Base-by-base conservation (phyloP, 305 asterid species). In the Solanum hybrid region DNA sequence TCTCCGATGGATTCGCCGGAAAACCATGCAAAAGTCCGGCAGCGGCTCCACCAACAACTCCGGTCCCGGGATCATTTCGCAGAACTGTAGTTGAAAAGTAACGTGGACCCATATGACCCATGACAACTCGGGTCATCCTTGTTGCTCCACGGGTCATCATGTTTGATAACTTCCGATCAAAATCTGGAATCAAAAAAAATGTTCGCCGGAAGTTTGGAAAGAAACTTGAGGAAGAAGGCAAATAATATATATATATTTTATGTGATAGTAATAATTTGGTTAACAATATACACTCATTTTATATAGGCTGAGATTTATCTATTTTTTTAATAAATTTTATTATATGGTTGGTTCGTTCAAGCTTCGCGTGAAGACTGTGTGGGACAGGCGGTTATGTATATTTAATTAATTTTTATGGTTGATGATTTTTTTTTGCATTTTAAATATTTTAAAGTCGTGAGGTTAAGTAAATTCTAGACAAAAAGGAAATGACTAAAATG, bases 91-190 rank as follows among this genome's bases (percentile, higher is more conserved):
- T 92, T 0, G 98, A 95, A 29, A 96, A 92, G 92, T 90, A 93
- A 13, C 98, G 94, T 31, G 93, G 92, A 20, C 93, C 93, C 34
- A 88, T 65, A 38, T 90, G 93, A 68, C 82, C 87, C 22, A 92
- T 39, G 89, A 92, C 87, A 68, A 94, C 84, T 87, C 93, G 93
- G 86, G 93, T 91, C 68, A 90, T 87, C 90, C 89, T 90, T 22
- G 94, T 87, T 51, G 94, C 93, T 77, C 95, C 91, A 51, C 96
- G 93, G 87, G 92, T 92, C 96, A 96, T 94, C 97, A 94, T 96
- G 88, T 29, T 93, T 11, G 9, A 3, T 76, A 29, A 7, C 24
- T 32, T 45, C 22, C 38, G 83, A 27, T 22, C 39, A 37, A 32
- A 12, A n/a, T 36, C 33, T 65, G 24, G 26, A 72, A 78, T 45